Percentiles rank a stretch among this genome's conserved stretches.
phyloP scores from a whole-genome alignment of 179 eudicot genomes.

The Silene noctiflora region DNA sequence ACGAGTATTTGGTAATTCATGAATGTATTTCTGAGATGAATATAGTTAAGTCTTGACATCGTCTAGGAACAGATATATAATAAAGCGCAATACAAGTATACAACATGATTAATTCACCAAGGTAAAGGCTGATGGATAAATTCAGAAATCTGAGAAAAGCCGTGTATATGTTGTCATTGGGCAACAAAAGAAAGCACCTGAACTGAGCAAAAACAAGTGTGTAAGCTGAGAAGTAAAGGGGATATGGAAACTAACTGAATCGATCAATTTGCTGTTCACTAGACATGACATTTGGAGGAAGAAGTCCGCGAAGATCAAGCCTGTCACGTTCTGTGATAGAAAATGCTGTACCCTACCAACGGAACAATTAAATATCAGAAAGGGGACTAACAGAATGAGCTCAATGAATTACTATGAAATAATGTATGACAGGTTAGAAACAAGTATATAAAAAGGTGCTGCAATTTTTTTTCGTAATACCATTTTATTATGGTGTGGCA shows the following conservation, averaged over 20 bases:
- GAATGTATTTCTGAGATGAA: background rate
- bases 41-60: background rate
- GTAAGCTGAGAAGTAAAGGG: conserved; percentile 12
- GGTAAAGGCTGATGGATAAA: conserved; percentile 3
- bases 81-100: background rate
- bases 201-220: conserved; percentile 7
- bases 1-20: background rate
- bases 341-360: conserved; percentile 85
- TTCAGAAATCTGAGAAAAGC: background rate
- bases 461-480: background rate
- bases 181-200: background rate
- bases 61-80: background rate
- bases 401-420: conserved; percentile 1
- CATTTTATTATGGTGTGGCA: too few species aligned
- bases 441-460: background rate
- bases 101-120: conserved; percentile 3
- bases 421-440: background rate
- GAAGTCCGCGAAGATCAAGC: conserved; percentile 94
- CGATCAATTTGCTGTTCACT: conserved; percentile 81
- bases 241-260: conserved; percentile 60
- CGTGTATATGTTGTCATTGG: background rate
- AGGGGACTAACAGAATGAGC: background rate
- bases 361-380: conserved; percentile 24
- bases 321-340: conserved; percentile 95
- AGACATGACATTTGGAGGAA: conserved; percentile 91